A percentile compares a stretch with the other conserved stretches of the same genome.
Evolutionary conservation across 2,329 filamentous ascomycete species (phyloP).

Genomic region (Verticillium albo-atrum): DNA sequence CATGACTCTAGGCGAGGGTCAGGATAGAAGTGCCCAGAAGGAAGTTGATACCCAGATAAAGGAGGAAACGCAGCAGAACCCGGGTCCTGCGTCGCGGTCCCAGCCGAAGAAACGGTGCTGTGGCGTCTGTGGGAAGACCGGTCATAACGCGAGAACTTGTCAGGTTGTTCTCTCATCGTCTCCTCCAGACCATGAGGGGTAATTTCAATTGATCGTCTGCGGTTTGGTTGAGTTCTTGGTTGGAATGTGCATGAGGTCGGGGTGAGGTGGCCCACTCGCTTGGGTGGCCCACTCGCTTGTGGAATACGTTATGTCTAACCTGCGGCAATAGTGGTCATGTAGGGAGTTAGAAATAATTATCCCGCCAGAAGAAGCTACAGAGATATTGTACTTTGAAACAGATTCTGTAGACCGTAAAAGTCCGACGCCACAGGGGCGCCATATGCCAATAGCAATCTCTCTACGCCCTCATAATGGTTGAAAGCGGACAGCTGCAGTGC

Average conservation of each 20-base stretch:
- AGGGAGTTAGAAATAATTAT: too few species aligned
- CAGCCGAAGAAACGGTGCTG: neutral
- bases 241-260: neutral
- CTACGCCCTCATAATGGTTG: neutral
- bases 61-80: neutral
- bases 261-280: neutral
- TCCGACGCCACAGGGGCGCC: neutral
- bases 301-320: neutral
- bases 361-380: too few species aligned
- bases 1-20: constrained; percentile 19
- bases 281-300: neutral
- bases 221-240: too few species aligned
- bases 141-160: neutral
- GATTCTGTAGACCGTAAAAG: neutral
- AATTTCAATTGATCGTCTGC: neutral
- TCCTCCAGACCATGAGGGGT: neutral
- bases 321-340: too few species aligned
- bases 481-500: constrained; percentile 1
- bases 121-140: neutral
- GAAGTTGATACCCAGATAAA: neutral
- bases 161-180: neutral
- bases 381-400: neutral
- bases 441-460: neutral
- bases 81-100: neutral
- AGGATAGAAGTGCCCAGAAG: neutral